Base-by-base conservation (phyloP, 805 yeast genomes). In the Hanseniaspora osmophila region DNA sequence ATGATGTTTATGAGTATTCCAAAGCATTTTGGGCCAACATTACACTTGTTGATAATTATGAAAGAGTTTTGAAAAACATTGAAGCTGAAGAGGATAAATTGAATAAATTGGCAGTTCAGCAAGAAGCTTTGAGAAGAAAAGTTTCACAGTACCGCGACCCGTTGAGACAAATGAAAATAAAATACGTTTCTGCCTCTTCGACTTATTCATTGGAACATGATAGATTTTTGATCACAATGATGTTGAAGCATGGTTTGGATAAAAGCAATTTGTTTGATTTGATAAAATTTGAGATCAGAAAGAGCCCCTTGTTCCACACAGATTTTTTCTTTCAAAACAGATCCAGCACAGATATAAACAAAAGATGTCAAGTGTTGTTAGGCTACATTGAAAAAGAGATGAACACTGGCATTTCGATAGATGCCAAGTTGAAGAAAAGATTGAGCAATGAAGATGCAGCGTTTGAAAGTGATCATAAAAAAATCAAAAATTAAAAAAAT, bases 181-280 rank as follows among this genome's bases (percentile, higher is more conserved):
- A 77, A 51, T 74, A 71, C 50, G 94, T 94, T 2, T 86, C 92
- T 7, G 38, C 44, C 3, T 73, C 78, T 2, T 73, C 82, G 2
- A 73, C 81, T 2, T 92, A 77, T 62, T 76, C 84, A 30, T 94
- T 84, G 43, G 95, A 84, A 49, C 96, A 92, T 59, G 98, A 92
- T 62, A 70, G 96, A 54, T 92, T 84, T 61, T 64, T 92, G 53
- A 65, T 92, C 47, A 75, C 87, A 13, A 88, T 84, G 67, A 65
- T 86, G 57, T 80, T 83, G 65, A 70, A 81, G 49, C 77, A 75
- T 57, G 98, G 98, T 0, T 61, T 88, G 32, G 95, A 85, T 52
- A 69, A 80, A 19, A 79, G 78, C 12, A 86, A 84, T 55, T 66
- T 90, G 13, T 84, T 80, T 57, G 98, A 90, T 48, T 62, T 74